Percentiles rank a stretch among this genome's conserved stretches.
These are phyloP conservation scores for Neonectria faginata DNA, from an alignment of 2,329 filamentous ascomycete genomes.

Conservation along the genomic window DNA sequence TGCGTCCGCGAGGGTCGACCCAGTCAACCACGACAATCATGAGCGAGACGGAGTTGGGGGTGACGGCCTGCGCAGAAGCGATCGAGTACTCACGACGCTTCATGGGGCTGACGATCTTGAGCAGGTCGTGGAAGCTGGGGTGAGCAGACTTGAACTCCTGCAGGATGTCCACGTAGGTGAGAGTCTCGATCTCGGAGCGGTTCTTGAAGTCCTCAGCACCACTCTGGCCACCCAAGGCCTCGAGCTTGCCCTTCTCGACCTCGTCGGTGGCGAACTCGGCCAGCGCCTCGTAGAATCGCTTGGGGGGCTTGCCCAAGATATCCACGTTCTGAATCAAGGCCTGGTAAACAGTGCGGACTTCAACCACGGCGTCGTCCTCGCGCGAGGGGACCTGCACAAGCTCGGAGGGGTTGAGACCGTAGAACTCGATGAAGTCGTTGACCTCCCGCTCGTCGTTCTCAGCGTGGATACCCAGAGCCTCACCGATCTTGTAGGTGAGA, in stretches of 20 bases:
- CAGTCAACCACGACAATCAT: conserved; percentile 98
- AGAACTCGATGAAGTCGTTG: conserved; percentile 87
- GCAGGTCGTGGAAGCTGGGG: conserved; percentile 88
- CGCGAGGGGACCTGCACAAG: conserved; percentile 92
- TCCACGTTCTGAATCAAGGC: conserved; percentile 92
- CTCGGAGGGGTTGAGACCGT: conserved; percentile 84
- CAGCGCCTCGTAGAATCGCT: conserved; percentile 96
- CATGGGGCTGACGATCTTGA: conserved; percentile 87
- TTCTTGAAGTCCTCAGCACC: conserved; percentile 93
- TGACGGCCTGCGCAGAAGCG: conserved; percentile 94
- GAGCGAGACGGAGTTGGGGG: conserved; percentile 87
- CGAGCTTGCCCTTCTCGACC: conserved; percentile 83
- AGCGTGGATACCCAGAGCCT: conserved; percentile 95
- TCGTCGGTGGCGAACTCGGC: conserved; percentile 87
- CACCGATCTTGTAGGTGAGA: conserved; percentile 95
- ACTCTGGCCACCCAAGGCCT: conserved; percentile 79
- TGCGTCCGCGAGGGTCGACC: conserved; percentile 88
- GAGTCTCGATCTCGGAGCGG: conserved; percentile 88
- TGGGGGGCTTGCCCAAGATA: conserved; percentile 95
- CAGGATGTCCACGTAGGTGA: conserved; percentile 91
- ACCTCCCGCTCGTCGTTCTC: conserved; percentile 89
- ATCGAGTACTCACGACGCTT: conserved; percentile 99
- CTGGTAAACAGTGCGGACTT: conserved; percentile 94
- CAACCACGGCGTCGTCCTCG: conserved; percentile 78
- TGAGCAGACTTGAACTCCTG: conserved; percentile 91